Conservation (phyloP, 2,329 filamentous ascomycete genomes). For the Aspergillus ustus region DNA sequence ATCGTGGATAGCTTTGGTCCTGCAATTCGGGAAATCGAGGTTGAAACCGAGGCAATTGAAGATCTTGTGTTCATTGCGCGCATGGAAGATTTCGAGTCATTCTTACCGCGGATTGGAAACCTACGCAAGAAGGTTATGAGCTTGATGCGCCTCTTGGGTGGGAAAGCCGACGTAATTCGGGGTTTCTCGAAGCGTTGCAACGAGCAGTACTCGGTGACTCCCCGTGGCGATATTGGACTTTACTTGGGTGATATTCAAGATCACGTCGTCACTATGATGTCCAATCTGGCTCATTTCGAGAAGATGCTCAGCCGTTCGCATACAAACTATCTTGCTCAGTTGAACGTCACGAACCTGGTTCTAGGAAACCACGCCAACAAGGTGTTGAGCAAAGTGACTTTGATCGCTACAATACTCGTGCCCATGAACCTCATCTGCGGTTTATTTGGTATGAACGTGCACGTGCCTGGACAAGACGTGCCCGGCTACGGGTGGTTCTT, state of each 20-base stretch:
- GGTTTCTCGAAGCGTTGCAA: conserved; percentile 99
- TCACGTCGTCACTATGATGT: conserved; percentile 99
- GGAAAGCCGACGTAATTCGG: conserved; percentile 97
- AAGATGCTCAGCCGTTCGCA: conserved; percentile 95
- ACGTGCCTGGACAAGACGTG: conserved; percentile 47
- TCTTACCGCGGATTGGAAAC: conserved; percentile 85
- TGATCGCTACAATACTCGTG: conserved; percentile 92
- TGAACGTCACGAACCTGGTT: conserved; percentile 87
- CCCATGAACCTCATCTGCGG: conserved; percentile 88
- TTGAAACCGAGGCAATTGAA: conserved; percentile 89
- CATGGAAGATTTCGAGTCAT: conserved; percentile 83
- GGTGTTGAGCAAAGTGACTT: conserved; percentile 91
- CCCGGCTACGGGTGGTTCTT: conserved; percentile 53
- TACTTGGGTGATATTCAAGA: conserved; percentile 98
- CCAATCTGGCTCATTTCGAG: conserved; percentile 91
- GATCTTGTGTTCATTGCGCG: conserved; percentile 93
- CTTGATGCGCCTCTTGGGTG: conserved; percentile 87
- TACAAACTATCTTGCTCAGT: conserved; percentile 93
- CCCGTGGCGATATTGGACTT: conserved; percentile 92
- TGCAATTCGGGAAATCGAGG: conserved; percentile 82
- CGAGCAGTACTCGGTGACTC: conserved; percentile 93
- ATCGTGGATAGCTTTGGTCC: conserved; percentile 97
- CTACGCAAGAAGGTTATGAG: conserved; percentile 95
- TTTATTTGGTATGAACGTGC: conserved; percentile 58
- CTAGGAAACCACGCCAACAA: conserved; percentile 88